phyloP scores from a whole-genome alignment of 225 moss, liverwort and hornwort genomes.

The Thuidium tamariscinum region DNA sequence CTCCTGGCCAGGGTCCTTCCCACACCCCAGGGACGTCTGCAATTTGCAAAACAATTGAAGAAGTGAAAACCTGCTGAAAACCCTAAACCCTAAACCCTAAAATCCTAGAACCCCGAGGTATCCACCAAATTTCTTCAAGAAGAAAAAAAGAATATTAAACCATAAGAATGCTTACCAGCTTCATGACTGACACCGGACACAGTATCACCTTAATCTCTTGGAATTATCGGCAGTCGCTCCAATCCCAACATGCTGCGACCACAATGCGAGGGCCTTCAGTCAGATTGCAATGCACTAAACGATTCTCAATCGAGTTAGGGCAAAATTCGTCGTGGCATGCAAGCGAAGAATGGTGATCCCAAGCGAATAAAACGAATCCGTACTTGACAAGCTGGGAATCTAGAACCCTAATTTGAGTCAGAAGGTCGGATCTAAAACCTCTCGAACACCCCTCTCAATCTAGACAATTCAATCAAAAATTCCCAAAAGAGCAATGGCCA shows the following conservation, averaged over 20 bases:
- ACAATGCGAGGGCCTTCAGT: neutral
- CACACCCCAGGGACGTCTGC: constrained; percentile 54
- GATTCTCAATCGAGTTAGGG: neutral
- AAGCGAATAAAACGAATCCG: neutral
- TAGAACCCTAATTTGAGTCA: neutral
- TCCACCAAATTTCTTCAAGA: neutral
- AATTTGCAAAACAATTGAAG: neutral
- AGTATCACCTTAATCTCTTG: neutral
- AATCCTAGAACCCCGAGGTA: no score
- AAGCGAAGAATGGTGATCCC: neutral
- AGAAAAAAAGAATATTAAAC: neutral
- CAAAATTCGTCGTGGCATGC: neutral
- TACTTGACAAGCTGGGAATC: neutral
- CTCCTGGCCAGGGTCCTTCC: constrained; percentile 29
- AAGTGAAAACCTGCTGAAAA: neutral
- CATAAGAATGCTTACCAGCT: constrained; percentile 24
- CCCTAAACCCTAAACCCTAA: neutral
- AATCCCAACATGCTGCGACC: neutral
- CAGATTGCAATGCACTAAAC: neutral
- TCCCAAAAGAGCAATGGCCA: neutral
- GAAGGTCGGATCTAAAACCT: neutral
- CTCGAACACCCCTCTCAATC: neutral
- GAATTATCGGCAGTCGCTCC: neutral
- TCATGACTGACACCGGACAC: constrained; percentile 23
- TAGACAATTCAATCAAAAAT: neutral